Base-by-base conservation (phyloP, 257 asterid species). In the Verbena officinalis region DNA sequence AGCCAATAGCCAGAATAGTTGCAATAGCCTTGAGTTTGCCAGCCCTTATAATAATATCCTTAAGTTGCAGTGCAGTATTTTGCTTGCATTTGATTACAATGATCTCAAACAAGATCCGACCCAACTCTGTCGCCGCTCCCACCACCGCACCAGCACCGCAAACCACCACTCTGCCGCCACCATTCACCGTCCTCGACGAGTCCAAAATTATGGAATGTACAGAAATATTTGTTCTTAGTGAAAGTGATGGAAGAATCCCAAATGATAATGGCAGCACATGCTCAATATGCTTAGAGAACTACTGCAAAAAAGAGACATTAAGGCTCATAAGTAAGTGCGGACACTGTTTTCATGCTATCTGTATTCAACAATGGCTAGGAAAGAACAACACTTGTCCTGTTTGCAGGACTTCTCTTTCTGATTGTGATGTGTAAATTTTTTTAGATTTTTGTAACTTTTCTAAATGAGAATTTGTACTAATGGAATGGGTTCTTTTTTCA, bases 351-450 rank as follows among this genome's bases (percentile, higher is more conserved):
- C 81, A 71, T 42, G 63, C 45, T 16, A 12, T 3, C 64, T 75
- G 77, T 64, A 55, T 75, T 14, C 58, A 53, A 10, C 62, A 45
- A 14, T 76, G 81, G 81, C 22, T 71, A 12, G 59, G 53, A 17
- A 76, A 65, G 77, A 71, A 61, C 12, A 61, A 43, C 51, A 71
- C 64, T 22, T 71, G 81, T 13, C 81, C 77, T 3, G 74, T 76
- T 55, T 70, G 77, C 62, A 62, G 77, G 51, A 65, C 64, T 48
- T 54, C 53, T 46, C 77, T 75, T 23, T 56, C 53, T 22, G 67
- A 73, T 48, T 17, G 39, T 23, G 38, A 9, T 14, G 34, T n/a
- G 24, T 36, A 48, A 38, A 2, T 3, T 16, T 15, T 10, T 52
- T 23, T 27, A 27, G 5, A 27, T 27, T 27, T 27, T 27, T 27